Evolutionary conservation across 441 rosid species (phyloP), one percentile per base, ranked within the genome.

Genomic region (Populus tomentosa): DNA sequence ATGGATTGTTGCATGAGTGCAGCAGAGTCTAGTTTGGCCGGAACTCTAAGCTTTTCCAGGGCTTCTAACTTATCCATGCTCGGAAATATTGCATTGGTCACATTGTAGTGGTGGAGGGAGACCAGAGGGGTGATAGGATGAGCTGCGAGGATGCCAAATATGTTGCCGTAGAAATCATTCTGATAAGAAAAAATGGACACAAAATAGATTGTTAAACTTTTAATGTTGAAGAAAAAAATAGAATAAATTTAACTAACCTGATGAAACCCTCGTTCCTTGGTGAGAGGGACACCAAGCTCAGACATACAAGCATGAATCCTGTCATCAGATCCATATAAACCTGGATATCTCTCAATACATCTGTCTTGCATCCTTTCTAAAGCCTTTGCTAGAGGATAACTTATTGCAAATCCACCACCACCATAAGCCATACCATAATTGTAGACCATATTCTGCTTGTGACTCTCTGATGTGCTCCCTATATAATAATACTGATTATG

Each of bases 371-470:
- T 36, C 26, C 1, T 38, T 23, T 2, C 71, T 32, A 69, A 21
- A 33, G 24, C 71, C 30, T 69, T 65, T 65, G 68, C 68, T 30
- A 65, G 16, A 9, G 68, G 68, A 30, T 65, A 65, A 65, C 68
- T 65, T 36, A 68, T 68, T 20, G 71, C 71, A 36, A n/a, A 69
- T 20, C 71, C 53, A 69, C 46, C 71, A 0, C 71, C 71, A 66
- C 96, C 98, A 67, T 91, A 94, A n/a, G 98, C 98, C 98, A 94
- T 94, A 1, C 93, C 93, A 32, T 94, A 91, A 46, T 13, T 46
- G 56, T 30, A 30, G 32, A 30, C 10, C 7, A 36, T 69, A 10
- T 69, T 69, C 36, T 69, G 71, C 46, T 28, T 8, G 20, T 36
- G 71, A 69, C 40, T 28, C 28, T 69, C 53, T 2, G 71, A 69